Evolutionary conservation across 805 yeast species (phyloP).

Genomic region (Metschnikowia reukaufii): DNA sequence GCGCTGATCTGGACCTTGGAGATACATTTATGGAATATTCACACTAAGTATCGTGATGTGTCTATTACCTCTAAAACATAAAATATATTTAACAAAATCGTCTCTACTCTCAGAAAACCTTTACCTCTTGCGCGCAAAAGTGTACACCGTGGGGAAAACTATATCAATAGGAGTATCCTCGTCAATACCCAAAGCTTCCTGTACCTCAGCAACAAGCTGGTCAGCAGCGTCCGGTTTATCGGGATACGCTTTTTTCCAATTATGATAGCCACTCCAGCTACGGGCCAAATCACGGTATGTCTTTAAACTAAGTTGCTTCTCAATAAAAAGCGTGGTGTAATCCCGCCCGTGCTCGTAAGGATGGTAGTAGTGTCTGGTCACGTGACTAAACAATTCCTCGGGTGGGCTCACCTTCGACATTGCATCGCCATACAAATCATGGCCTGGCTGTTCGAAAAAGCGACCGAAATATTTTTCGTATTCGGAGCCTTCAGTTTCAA

Average conservation of each 20-base stretch:
- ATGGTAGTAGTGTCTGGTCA: constrained; percentile 27
- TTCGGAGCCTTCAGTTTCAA: constrained; percentile 16
- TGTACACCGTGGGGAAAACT: constrained; percentile 57
- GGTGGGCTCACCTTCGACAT: constrained; percentile 41
- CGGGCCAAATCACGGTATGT: constrained; percentile 29
- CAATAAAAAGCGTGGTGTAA: constrained; percentile 25
- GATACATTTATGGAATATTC: no score
- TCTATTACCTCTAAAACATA: no score
- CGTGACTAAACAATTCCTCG: constrained; percentile 23
- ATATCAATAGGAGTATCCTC: constrained; percentile 43
- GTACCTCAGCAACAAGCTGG: constrained; percentile 44
- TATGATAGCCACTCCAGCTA: constrained; percentile 41
- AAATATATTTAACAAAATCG: no score
- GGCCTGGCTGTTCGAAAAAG: constrained; percentile 50
- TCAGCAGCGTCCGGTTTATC: constrained; percentile 49
- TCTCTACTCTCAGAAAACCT: not conserved
- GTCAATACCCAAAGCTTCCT: constrained; percentile 45
- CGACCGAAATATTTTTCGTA: constrained; percentile 51
- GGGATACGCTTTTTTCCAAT: constrained; percentile 37
- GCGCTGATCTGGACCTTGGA: no score
- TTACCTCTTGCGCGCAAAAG: constrained; percentile 39
- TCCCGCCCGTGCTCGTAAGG: constrained; percentile 24
- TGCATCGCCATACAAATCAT: constrained; percentile 33
- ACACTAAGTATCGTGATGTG: no score
- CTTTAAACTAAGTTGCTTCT: constrained; percentile 20